Evolutionary conservation across 805 yeast genomes (phyloP).

Genomic region (Zygotorulaspora chibaensis): DNA sequence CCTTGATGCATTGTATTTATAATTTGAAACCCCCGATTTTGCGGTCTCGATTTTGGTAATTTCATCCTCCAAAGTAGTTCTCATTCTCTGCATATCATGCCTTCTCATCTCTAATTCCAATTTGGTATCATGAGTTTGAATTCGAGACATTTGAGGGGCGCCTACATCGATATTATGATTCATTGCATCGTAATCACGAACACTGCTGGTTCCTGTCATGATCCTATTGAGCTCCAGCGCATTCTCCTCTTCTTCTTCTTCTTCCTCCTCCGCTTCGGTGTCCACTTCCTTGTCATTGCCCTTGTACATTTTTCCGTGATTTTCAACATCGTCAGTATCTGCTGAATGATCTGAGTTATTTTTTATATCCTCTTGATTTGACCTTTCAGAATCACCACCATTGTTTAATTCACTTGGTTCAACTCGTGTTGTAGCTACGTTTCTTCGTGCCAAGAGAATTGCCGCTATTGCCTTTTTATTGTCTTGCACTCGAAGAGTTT

Average conservation of each 20-base stretch:
- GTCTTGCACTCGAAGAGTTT: slow-evolving; percentile 62
- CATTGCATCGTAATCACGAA: slow-evolving; percentile 18
- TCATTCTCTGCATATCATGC: slow-evolving; percentile 25
- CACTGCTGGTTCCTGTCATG: slow-evolving; percentile 19
- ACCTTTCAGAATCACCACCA: neutral
- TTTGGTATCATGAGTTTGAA: slow-evolving; percentile 19
- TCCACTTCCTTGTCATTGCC: slow-evolving; percentile 4
- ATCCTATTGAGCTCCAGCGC: slow-evolving; percentile 16
- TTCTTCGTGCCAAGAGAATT: slow-evolving; percentile 40
- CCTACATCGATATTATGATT: slow-evolving; percentile 19
- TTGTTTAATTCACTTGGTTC: neutral
- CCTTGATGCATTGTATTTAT: neutral
- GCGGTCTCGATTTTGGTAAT: slow-evolving; percentile 17
- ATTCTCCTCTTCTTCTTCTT: slow-evolving; percentile 6
- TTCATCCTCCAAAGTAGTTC: slow-evolving; percentile 26
- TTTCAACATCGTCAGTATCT: slow-evolving; percentile 7
- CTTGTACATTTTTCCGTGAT: slow-evolving; percentile 1
- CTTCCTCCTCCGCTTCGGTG: neutral
- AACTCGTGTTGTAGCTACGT: slow-evolving; percentile 8
- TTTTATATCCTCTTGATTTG: neutral
- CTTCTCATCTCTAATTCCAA: slow-evolving; percentile 18
- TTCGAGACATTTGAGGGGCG: slow-evolving; percentile 26
- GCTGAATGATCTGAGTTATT: slow-evolving; percentile 2
- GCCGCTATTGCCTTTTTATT: slow-evolving; percentile 46
- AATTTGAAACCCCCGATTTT: slow-evolving; percentile 2